A percentile compares a stretch with the other conserved stretches of the same genome.
Evolutionary conservation across 176 grass and related monocot genomes (phyloP).

Genomic region (Eremochloa ophiuroides): DNA sequence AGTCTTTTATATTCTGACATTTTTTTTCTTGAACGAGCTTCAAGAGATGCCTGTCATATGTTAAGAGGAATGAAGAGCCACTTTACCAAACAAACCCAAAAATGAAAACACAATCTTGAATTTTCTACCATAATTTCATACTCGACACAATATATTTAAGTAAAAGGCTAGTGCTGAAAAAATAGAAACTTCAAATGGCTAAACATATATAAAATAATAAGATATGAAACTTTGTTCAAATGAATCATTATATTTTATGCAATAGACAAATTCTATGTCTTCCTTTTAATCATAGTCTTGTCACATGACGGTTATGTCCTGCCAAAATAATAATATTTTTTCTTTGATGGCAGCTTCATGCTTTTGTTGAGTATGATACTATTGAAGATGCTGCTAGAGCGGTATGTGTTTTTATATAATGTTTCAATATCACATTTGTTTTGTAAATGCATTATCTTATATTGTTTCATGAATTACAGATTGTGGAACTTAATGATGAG

Average conservation of each 20-base stretch:
- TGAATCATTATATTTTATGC: constrained; percentile 7
- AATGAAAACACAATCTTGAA: neutral
- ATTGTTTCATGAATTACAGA: constrained; percentile 35
- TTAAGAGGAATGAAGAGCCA: neutral
- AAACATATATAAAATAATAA: neutral
- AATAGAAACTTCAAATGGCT: neutral
- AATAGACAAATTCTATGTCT: constrained; percentile 6
- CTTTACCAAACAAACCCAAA: neutral
- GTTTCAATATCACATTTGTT: constrained; percentile 9
- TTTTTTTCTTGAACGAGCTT: neutral
- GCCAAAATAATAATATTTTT: constrained; percentile 18
- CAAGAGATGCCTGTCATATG: neutral
- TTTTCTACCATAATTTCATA: neutral
- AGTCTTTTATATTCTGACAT: neutral
- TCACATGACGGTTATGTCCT: neutral
- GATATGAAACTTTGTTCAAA: neutral
- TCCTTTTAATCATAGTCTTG: neutral
- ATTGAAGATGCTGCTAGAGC: constrained; percentile 87
- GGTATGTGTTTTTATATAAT: constrained; percentile 40
- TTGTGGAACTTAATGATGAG: constrained; percentile 91
- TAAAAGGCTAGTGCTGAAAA: neutral
- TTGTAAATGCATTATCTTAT: neutral
- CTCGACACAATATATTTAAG: neutral
- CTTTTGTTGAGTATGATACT: constrained; percentile 95
- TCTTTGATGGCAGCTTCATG: constrained; percentile 69